A percentile compares a stretch with the other conserved stretches of the same genome.
These are phyloP conservation scores for Verticillium albo-atrum DNA, from an alignment of 2,329 filamentous ascomycete genomes.

Conservation along the genomic window DNA sequence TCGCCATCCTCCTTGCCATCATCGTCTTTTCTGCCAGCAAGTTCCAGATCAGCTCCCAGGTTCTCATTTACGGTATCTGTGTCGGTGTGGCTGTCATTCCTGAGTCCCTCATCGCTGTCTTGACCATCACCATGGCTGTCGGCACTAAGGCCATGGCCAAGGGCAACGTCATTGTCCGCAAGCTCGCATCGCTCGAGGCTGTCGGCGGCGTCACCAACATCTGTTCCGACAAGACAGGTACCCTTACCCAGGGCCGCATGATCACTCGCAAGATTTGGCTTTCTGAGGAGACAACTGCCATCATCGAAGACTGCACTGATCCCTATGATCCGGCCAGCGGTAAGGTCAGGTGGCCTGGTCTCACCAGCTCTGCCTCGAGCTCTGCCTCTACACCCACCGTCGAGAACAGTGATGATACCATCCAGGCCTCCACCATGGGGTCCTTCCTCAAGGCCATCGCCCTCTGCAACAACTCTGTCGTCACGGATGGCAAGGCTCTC, in stretches of 20 bases:
- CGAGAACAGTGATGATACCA: slow-evolving; percentile 20
- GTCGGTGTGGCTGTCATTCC: slow-evolving; percentile 61
- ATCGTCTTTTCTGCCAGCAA: slow-evolving; percentile 58
- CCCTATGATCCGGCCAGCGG: slow-evolving; percentile 60
- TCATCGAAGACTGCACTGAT: slow-evolving; percentile 50
- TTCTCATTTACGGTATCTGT: slow-evolving; percentile 57
- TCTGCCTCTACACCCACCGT: slow-evolving; percentile 13
- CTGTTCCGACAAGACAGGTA: slow-evolving; percentile 68
- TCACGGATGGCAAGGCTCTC: slow-evolving; percentile 42
- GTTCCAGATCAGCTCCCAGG: slow-evolving; percentile 50
- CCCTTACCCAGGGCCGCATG: slow-evolving; percentile 63
- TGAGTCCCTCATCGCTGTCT: slow-evolving; percentile 62
- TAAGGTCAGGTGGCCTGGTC: slow-evolving; percentile 38
- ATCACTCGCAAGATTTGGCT: slow-evolving; percentile 60
- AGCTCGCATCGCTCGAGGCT: slow-evolving; percentile 61
- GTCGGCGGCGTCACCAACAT: slow-evolving; percentile 67
- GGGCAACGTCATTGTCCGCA: slow-evolving; percentile 61
- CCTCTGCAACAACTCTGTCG: slow-evolving; percentile 56
- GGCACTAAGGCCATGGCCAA: slow-evolving; percentile 62
- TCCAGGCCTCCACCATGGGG: slow-evolving; percentile 28
- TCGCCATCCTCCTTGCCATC: slow-evolving; percentile 58
- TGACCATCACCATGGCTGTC: slow-evolving; percentile 68
- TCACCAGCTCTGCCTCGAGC: slow-evolving; percentile 28
- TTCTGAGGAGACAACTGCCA: slow-evolving; percentile 45
- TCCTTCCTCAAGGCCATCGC: slow-evolving; percentile 51